These are phyloP conservation scores for Pseudozyma flocculosa DNA, from an alignment of 1,284 basidiomycete species.

Conservation along the genomic window DNA sequence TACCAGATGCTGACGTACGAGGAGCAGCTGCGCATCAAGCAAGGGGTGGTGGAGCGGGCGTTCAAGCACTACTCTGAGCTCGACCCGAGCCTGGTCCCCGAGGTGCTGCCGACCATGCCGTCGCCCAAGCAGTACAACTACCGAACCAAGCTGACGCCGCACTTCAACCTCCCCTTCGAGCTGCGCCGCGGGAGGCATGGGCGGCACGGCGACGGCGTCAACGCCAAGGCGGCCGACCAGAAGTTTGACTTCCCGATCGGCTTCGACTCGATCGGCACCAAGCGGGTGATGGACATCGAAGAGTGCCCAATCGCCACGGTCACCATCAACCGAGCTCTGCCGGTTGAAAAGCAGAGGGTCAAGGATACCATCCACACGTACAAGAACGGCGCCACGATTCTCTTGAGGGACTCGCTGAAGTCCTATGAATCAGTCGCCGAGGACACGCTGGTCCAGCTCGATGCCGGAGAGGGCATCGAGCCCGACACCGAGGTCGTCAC, in stretches of 20 bases:
- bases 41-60: constrained; percentile 79
- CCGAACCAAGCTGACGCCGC: constrained; percentile 94
- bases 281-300: constrained; percentile 87
- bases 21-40: constrained; percentile 81
- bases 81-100: constrained; percentile 66
- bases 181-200: constrained; percentile 55
- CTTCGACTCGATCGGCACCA: constrained; percentile 78
- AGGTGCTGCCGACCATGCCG: constrained; percentile 73
- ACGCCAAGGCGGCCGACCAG: constrained; percentile 32
- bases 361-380: constrained; percentile 76
- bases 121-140: constrained; percentile 88
- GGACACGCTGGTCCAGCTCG: constrained; percentile 12
- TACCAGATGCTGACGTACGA: constrained; percentile 72
- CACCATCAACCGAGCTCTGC: constrained; percentile 73
- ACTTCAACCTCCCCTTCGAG: constrained; percentile 80
- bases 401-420: constrained; percentile 81
- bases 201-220: constrained; percentile 38
- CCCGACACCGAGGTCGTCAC: constrained; percentile 63
- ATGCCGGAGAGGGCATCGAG: constrained; percentile 14
- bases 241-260: constrained; percentile 78
- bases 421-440: constrained; percentile 31
- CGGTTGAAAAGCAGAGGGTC: constrained; percentile 68
- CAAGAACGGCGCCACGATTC: constrained; percentile 84
- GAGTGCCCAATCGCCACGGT: constrained; percentile 91
- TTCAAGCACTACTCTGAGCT: constrained; percentile 64